Evolutionary conservation across 2,329 filamentous ascomycete species (phyloP).

Genomic region (Ophiosphaerella herpotricha): DNA sequence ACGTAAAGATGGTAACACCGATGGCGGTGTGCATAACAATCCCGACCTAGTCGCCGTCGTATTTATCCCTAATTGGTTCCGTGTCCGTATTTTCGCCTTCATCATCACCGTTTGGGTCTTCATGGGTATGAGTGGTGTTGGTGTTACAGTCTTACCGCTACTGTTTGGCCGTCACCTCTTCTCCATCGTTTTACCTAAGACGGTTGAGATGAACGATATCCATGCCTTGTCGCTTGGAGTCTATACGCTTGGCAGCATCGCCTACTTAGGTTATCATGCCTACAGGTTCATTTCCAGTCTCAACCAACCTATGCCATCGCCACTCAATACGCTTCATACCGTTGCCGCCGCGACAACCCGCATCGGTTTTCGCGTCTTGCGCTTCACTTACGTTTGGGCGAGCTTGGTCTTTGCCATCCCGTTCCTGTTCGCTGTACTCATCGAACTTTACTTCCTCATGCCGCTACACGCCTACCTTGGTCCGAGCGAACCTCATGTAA

Average conservation of each 20-base stretch:
- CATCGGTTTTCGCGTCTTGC: conserved; percentile 45
- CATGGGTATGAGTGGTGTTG: conserved; percentile 83
- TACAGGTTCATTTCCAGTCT: conserved; percentile 52
- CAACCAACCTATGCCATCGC: conserved; percentile 30
- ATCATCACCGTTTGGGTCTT: conserved; percentile 92
- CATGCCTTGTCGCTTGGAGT: conserved; percentile 94
- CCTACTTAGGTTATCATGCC: conserved; percentile 59
- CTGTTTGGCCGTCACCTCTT: conserved; percentile 83
- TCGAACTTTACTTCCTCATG: conserved; percentile 87
- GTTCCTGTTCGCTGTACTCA: conserved; percentile 74
- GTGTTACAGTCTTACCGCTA: conserved; percentile 83
- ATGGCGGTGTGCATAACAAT: conserved; percentile 48
- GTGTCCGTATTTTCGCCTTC: conserved; percentile 78
- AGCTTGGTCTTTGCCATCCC: conserved; percentile 81
- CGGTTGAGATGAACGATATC: conserved; percentile 79
- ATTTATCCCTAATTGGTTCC: conserved; percentile 84
- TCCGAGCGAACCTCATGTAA: conserved; percentile 63
- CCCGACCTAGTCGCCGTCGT: conserved; percentile 56
- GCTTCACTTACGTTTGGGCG: conserved; percentile 74
- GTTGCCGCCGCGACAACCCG: conserved; percentile 33
- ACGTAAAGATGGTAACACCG: conserved; percentile 62
- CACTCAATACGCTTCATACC: conserved; percentile 36
- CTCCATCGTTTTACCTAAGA: conserved; percentile 69
- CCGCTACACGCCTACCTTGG: conserved; percentile 77
- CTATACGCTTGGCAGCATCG: conserved; percentile 72